Percentiles rank a stretch among this genome's conserved stretches.
These are phyloP conservation scores for Torrubiellomyces zombiae DNA, from an alignment of 2,329 filamentous ascomycete species.

Conservation along the genomic window DNA sequence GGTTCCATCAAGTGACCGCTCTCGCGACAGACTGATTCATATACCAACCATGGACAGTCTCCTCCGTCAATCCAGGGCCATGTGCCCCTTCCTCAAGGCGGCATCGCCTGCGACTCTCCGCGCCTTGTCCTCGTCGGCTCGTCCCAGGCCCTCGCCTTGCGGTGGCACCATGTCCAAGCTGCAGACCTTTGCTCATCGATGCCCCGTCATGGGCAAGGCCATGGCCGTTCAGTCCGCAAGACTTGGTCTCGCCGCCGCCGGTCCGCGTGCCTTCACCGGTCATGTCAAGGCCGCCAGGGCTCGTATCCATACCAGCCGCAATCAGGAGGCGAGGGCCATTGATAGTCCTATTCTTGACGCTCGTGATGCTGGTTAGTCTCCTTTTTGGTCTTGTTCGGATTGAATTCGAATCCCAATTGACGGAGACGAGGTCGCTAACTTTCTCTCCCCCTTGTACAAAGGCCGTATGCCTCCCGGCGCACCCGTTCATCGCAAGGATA, in stretches of 20 bases:
- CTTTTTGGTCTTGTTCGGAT: no score
- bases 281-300: slow-evolving; percentile 44
- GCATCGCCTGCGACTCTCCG: slow-evolving; percentile 84
- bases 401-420: no score
- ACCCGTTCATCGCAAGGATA: slow-evolving; percentile 4
- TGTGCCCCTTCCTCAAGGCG: slow-evolving; percentile 96
- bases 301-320: slow-evolving; percentile 63
- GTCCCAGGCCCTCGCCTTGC: slow-evolving; percentile 52
- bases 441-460: no score
- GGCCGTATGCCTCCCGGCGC: slow-evolving; percentile 9
- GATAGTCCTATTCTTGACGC: slow-evolving; percentile 36
- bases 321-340: slow-evolving; percentile 63
- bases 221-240: slow-evolving; percentile 67
- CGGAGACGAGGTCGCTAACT: no score
- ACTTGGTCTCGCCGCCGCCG: slow-evolving; percentile 29
- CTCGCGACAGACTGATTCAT: neutral
- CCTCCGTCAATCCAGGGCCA: slow-evolving; percentile 83
- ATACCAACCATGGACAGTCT: slow-evolving; percentile 63
- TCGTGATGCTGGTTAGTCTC: slow-evolving; percentile 33
- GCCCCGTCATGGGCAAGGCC: slow-evolving; percentile 97
- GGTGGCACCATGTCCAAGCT: slow-evolving; percentile 94
- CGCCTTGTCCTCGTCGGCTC: slow-evolving; percentile 62
- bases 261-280: slow-evolving; percentile 33
- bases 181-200: slow-evolving; percentile 83
- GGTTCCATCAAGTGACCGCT: neutral